Conservation (phyloP, 495 filamentous ascomycete species). For the Bryoglossum gracile region DNA sequence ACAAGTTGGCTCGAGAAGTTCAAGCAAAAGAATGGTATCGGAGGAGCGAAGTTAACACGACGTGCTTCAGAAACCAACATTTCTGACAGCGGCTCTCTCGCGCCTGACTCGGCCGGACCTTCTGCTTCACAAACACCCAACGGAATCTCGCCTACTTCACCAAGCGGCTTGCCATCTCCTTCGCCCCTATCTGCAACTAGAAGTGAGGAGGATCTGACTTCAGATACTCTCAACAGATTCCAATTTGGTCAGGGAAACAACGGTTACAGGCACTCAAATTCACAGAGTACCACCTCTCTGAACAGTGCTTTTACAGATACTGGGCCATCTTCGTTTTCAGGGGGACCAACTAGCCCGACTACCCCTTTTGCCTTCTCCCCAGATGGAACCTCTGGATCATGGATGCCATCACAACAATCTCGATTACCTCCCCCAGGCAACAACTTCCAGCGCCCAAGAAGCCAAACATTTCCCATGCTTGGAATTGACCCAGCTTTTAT, state of each 20-base stretch:
- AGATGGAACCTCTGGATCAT: constrained; percentile 62
- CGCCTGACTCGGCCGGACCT: constrained; percentile 43
- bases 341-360: constrained; percentile 72
- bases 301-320: constrained; percentile 53
- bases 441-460: constrained; percentile 69
- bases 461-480: constrained; percentile 81
- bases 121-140: constrained; percentile 60
- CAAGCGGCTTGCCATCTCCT: constrained; percentile 52
- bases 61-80: constrained; percentile 66
- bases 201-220: constrained; percentile 49
- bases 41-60: constrained; percentile 51
- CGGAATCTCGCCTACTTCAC: constrained; percentile 68
- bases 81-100: constrained; percentile 46
- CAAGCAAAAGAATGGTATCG: constrained; percentile 82
- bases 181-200: constrained; percentile 61
- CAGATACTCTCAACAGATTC: constrained; percentile 35
- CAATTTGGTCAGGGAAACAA: constrained; percentile 33
- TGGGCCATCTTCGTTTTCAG: constrained; percentile 59
- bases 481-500: constrained; percentile 63
- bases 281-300: constrained; percentile 48
- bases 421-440: constrained; percentile 48
- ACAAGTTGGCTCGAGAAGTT: constrained; percentile 91
- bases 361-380: constrained; percentile 77
- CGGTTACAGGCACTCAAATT: constrained; percentile 47
- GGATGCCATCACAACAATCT: constrained; percentile 58